These are phyloP conservation scores for Closterium sp. DNA, from an alignment of 139 green algal species.

Conservation along the genomic window DNA sequence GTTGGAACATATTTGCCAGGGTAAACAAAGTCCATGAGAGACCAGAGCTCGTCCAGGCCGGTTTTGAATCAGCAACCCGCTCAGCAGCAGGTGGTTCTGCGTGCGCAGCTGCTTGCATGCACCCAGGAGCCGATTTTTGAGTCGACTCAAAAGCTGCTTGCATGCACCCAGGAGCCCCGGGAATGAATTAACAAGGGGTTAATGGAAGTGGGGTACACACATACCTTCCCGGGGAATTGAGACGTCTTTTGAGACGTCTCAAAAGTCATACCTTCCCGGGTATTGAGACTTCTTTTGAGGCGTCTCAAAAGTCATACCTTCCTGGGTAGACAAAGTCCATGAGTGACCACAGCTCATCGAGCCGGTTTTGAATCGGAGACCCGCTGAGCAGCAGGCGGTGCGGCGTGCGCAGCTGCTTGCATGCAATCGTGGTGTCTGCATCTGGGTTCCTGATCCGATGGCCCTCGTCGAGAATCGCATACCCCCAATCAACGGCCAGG, in stretches of 20 bases:
- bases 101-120: constrained; percentile 68
- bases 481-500: constrained; percentile 83
- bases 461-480: constrained; percentile 85
- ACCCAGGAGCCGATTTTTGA: constrained; percentile 52
- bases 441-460: constrained; percentile 98
- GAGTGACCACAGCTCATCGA: constrained; percentile 94
- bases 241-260: no score
- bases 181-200: no score
- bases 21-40: constrained; percentile 98
- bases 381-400: constrained; percentile 88
- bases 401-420: constrained; percentile 64
- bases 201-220: no score
- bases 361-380: constrained; percentile 90
- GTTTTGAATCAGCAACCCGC: constrained; percentile 96
- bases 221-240: no score
- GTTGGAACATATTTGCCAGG: constrained; percentile 52
- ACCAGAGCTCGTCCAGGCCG: constrained; percentile 91
- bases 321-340: constrained; percentile 97
- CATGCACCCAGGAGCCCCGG: constrained; percentile 54
- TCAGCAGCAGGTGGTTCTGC: constrained; percentile 81
- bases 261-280: constrained; percentile 78
- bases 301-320: no score
- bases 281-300: no score
- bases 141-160: no score
- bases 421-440: constrained; percentile 80